Base-by-base conservation (phyloP, 768 basidiomycete species). In the Boletellus sp. region DNA sequence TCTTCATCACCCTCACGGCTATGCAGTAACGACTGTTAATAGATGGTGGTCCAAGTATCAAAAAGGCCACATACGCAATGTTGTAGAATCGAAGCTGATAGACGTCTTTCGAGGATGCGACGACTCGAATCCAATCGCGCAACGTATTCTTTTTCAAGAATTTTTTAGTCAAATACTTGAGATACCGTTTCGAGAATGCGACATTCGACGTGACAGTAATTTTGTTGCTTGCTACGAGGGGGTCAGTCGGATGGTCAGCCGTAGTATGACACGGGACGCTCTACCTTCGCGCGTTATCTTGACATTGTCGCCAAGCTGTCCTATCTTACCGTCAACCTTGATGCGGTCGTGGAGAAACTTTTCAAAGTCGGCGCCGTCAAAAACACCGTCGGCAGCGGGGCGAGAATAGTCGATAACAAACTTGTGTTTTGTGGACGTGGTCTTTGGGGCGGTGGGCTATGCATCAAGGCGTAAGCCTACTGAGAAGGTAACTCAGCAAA, bases 151-250 rank as follows among this genome's bases (percentile, higher is more conserved):
- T 96, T 83, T 98, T 98, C 74, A 98, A 80, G 81, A 92, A 94
- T 78, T 95, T 95, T 81, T 98, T 98, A 55, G 95, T 97, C 53
- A 98, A 79, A 75, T 98, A 99, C 74, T 98, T 97, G 69, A 97
- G 84, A 73, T 96, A 97, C 50, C 91, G 82, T 77, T 98, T 98
- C 44, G 95, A 97, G 74, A 97, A 87, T 49, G 91, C 84, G 68
- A 95, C 84, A 64, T 75, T 84, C 46, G 93, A 86, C 45, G 85
- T 83, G 59, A 98, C 82, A 48, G 84, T 87, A 70, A 98, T 79
- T 74, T 86, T 91, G 65, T 76, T 85, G 71, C 81, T 83, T 55
- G 84, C 88, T 90, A 55, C 19, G 34, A 19, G 47, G 33, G 42
- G 34, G 42, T 57, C 42, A 38, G 46, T 23, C 20, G 22, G 33